These are phyloP conservation scores for Sequoiadendron giganteum DNA, from an alignment of 75 land plant species.

Conservation along the genomic window DNA sequence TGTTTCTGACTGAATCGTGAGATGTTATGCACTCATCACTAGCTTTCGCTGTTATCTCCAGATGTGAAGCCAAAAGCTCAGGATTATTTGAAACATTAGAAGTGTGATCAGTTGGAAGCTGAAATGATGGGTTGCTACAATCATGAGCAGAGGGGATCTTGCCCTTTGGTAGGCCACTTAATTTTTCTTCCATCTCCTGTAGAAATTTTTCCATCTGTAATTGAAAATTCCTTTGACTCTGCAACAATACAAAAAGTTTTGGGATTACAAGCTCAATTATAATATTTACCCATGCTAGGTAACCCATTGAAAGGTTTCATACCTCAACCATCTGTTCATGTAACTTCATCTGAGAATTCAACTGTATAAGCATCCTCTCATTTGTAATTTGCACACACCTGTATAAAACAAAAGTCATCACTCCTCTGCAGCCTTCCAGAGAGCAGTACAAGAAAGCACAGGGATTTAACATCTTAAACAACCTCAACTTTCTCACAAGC, in stretches of 20 bases:
- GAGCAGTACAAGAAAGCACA: not conserved
- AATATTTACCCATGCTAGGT: not conserved
- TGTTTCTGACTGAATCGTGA: not conserved
- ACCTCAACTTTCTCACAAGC: not conserved
- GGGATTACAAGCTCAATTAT: not conserved
- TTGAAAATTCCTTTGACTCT: slow-evolving; percentile 9
- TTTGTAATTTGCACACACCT: slow-evolving; percentile 11
- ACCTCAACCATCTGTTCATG: slow-evolving; percentile 9
- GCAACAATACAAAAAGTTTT: not conserved
- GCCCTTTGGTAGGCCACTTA: not conserved
- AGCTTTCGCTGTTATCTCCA: not conserved
- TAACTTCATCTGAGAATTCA: slow-evolving; percentile 4
- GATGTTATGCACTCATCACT: not conserved
- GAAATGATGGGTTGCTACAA: not conserved
- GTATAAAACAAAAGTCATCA: slow-evolving; percentile 1
- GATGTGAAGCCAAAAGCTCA: not conserved
- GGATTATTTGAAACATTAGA: slow-evolving; percentile 4
- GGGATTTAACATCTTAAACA: not conserved
- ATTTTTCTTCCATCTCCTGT: not conserved
- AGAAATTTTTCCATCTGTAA: slow-evolving; percentile 2
- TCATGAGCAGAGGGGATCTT: not conserved
- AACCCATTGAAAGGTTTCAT: not conserved
- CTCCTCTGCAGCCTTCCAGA: not conserved
- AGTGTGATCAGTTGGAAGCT: not conserved
- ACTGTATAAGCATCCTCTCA: not conserved